Conservation (phyloP, 441 rosid genomes). For the Corymbia calophylla region DNA sequence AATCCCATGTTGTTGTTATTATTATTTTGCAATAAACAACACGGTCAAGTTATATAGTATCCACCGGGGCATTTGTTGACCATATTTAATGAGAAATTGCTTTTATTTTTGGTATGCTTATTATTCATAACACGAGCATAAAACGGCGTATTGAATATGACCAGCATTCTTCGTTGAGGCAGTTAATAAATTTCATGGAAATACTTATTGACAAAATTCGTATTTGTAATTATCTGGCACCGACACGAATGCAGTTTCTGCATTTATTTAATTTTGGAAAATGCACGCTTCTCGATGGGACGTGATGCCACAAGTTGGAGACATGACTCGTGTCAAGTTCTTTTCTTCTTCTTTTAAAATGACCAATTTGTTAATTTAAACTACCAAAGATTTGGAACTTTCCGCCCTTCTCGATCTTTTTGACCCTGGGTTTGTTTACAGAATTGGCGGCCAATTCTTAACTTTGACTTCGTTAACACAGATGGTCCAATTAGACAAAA, state of each 20-base stretch:
- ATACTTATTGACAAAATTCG: background rate
- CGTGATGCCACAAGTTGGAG: background rate
- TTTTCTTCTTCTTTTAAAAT: background rate
- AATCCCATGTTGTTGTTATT: no score
- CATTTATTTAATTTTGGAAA: background rate
- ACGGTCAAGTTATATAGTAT: background rate
- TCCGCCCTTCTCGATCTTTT: background rate
- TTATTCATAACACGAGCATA: background rate
- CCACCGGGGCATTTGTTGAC: background rate
- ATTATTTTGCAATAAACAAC: background rate
- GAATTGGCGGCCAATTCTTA: background rate
- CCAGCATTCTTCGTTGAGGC: background rate
- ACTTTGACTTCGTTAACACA: background rate
- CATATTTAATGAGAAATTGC: background rate
- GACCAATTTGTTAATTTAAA: background rate
- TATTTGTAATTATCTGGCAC: accelerated
- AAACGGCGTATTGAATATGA: background rate
- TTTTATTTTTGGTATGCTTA: background rate
- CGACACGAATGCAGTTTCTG: background rate
- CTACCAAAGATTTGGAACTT: background rate
- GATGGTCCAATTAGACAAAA: background rate
- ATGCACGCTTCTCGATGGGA: background rate
- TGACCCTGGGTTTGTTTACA: background rate
- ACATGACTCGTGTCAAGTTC: background rate
- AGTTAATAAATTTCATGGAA: background rate